Evolutionary conservation across 352 stramenopile genomes (phyloP).

Genomic region (Globisporangium orthogonon): DNA sequence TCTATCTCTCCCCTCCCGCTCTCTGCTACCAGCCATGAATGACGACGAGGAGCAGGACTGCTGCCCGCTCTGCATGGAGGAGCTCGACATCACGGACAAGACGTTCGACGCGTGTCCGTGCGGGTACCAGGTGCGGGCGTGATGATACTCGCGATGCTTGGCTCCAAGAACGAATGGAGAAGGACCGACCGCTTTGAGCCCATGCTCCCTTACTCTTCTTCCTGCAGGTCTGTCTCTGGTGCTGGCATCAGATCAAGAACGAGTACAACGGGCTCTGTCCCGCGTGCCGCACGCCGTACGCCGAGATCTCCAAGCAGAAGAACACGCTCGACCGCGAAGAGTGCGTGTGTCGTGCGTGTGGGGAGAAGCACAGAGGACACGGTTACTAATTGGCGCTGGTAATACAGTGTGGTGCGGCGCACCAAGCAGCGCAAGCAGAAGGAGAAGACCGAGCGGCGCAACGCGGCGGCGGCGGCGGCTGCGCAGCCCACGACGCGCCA

Average conservation of each 20-base stretch:
- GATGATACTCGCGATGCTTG: not conserved
- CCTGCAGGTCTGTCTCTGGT: slow-evolving; percentile 99
- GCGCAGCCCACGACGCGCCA: slow-evolving; percentile 21
- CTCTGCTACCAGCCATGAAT: too few species aligned
- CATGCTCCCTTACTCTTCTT: too few species aligned
- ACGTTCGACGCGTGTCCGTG: slow-evolving; percentile 99
- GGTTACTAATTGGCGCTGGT: too few species aligned
- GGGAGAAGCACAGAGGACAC: too few species aligned
- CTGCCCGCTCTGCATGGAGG: slow-evolving; percentile 98
- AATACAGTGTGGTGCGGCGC: slow-evolving; percentile 65
- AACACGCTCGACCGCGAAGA: slow-evolving; percentile 94
- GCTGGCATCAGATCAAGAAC: slow-evolving; percentile 99
- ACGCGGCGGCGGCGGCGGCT: slow-evolving; percentile 6
- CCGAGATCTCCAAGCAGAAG: slow-evolving; percentile 88
- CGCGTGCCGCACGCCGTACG: slow-evolving; percentile 96
- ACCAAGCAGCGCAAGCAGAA: slow-evolving; percentile 83
- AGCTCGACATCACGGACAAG: slow-evolving; percentile 97
- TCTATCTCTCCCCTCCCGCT: too few species aligned
- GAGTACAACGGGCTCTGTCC: slow-evolving; percentile 97
- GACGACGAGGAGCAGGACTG: slow-evolving; percentile 86
- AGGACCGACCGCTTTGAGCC: too few species aligned
- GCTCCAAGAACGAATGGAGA: not conserved
- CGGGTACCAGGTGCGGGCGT: slow-evolving; percentile 88
- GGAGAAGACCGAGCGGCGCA: slow-evolving; percentile 77
- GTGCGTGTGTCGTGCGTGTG: too few species aligned